A percentile compares a stretch with the other conserved stretches of the same genome.
Evolutionary conservation across 2,329 filamentous ascomycete species (phyloP).

Genomic region (Penicillium occitanis): DNA sequence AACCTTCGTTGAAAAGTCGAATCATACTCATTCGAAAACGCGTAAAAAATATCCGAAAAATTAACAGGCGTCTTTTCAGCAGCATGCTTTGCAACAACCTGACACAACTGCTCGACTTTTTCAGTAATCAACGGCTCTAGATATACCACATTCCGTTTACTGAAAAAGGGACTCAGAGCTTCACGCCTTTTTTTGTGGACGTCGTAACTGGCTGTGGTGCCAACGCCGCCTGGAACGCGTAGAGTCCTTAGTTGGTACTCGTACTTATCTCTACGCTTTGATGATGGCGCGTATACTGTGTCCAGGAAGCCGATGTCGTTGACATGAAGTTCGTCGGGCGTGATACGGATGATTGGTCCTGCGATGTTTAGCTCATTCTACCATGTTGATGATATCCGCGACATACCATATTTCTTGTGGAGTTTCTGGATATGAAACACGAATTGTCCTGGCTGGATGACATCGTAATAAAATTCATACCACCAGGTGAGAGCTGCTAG

Average conservation of each 20-base stretch:
- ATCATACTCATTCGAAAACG: background rate
- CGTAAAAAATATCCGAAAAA: background rate
- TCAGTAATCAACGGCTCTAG: background rate
- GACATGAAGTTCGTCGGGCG: background rate
- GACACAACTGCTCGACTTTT: background rate
- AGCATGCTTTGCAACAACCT: background rate
- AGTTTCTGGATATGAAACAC: background rate
- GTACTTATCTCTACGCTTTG: background rate
- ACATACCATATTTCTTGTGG: background rate
- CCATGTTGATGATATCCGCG: background rate
- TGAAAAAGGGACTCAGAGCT: background rate
- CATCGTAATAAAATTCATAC: background rate
- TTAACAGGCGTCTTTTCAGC: background rate
- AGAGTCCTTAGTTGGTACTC: background rate
- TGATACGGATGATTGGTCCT: background rate
- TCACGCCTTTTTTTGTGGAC: background rate
- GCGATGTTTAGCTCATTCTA: background rate
- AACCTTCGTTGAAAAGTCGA: background rate
- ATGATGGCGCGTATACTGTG: background rate
- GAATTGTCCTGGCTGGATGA: background rate
- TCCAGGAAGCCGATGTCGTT: background rate
- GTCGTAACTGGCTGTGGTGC: background rate
- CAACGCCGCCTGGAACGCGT: background rate
- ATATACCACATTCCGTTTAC: background rate
- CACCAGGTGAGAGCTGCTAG: background rate